Base-by-base conservation (phyloP, 768 basidiomycete species). In the Leccinum aurantiacum region DNA sequence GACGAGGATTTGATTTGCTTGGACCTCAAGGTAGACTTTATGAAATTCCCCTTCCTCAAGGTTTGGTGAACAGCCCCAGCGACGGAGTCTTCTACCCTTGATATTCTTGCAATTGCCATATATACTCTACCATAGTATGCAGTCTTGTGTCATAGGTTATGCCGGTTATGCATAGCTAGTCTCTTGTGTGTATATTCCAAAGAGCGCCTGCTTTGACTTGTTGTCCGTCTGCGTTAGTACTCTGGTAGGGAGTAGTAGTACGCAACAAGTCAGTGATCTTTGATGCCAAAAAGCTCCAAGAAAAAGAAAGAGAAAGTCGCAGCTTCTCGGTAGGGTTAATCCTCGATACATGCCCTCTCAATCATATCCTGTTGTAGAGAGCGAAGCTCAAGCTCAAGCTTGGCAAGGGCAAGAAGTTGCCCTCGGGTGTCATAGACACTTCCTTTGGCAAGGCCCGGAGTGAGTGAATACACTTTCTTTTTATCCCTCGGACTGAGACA, bases 381-480 rank as follows among this genome's bases (percentile, higher is more conserved):
- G 87, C 93, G 25, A 22, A 22, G 22, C 22, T 22, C 22, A 98
- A 91, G 74, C 81, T 97, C 38, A 99, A 97, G 75, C 90, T 99
- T 53, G 96, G 96, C 37, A 99, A 96, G 73, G 94, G 92, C 48
- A 98, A 95, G 74, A 84, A 89, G 67, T 71, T 78, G 10, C 80
- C 94, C 10, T 81, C 77, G 50, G 98, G 98, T 81, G 91, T 85
- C 6, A 84, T 98, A 65, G 93, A 98, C 75, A 98, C 96, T 1
- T 95, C 95, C 1, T 98, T 96, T 22, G 22, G 22, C 83, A 94
- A 95, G 72, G 87, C 93, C 31, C 86, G 93, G 60, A 93, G 96
- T 97, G 69, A 67, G 90, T 79, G 53, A 33, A 54, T 8, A 47
- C 37, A 6, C 7, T 15, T 27, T 58, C 11, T 31, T 19, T 35